Conservation (phyloP, 2,329 filamentous ascomycete species). For the Aspergillus sp. region DNA sequence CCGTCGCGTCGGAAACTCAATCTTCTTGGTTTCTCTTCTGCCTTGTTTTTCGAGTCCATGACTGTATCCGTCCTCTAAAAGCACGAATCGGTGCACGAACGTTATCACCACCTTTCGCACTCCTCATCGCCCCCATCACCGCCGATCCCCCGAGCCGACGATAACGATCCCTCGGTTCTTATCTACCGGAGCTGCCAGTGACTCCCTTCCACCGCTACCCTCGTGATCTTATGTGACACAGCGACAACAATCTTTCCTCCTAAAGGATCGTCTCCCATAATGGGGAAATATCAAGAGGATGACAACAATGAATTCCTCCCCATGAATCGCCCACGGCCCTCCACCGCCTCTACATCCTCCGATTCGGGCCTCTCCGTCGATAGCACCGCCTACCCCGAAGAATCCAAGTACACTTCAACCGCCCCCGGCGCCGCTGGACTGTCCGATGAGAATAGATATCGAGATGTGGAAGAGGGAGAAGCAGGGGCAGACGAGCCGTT, state of each 20-base stretch:
- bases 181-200: neutral
- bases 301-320: slow-evolving; percentile 30
- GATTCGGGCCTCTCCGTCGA: slow-evolving; percentile 39
- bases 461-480: slow-evolving; percentile 40
- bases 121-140: neutral
- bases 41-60: neutral
- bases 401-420: slow-evolving; percentile 24
- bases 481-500: slow-evolving; percentile 28
- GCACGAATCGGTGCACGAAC: neutral
- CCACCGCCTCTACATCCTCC: slow-evolving; percentile 31
- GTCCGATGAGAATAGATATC: slow-evolving; percentile 30
- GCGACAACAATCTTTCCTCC: slow-evolving; percentile 2
- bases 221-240: slow-evolving; percentile 1
- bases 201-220: slow-evolving; percentile 2
- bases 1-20: neutral
- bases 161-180: slow-evolving; percentile 8
- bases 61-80: neutral
- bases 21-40: neutral
- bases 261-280: slow-evolving; percentile 19
- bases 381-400: slow-evolving; percentile 30
- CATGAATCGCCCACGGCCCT: slow-evolving; percentile 29
- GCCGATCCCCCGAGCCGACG: neutral
- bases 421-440: slow-evolving; percentile 9
- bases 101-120: neutral
- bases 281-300: slow-evolving; percentile 29